phyloP scores from a whole-genome alignment of 371 early-diverging fungal genomes.

The Sporodiniella umbellata region DNA sequence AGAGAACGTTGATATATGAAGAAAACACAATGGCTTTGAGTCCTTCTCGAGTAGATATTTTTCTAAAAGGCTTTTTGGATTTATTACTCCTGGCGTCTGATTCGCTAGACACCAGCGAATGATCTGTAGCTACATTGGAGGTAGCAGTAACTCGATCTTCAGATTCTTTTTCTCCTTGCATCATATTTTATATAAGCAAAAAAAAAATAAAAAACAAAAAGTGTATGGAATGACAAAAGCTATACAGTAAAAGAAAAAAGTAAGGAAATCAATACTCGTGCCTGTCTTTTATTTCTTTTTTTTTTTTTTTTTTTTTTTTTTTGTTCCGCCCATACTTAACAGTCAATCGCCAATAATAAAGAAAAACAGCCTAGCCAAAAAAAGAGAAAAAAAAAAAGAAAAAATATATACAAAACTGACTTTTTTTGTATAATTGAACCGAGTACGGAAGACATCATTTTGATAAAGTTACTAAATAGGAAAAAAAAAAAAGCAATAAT shows the following conservation, averaged over 20 bases:
- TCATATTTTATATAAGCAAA: not conserved
- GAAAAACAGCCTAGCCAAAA: too few species aligned
- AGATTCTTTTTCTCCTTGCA: not conserved
- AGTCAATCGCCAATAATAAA: too few species aligned
- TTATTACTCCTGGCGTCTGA: not conserved
- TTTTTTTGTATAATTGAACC: not conserved
- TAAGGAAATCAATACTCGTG: too few species aligned
- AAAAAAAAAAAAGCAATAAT: too few species aligned
- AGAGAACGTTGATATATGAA: slow-evolving; percentile 62
- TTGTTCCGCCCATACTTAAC: too few species aligned
- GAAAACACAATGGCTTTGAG: slow-evolving; percentile 47
- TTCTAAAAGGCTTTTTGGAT: not conserved
- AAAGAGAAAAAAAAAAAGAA: not conserved
- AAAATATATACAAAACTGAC: not conserved
- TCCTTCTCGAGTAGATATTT: slow-evolving; percentile 22
- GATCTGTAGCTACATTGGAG: not conserved
- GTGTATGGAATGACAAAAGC: too few species aligned
- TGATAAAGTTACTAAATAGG: too few species aligned
- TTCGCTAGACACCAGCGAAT: not conserved
- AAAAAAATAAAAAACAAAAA: not conserved
- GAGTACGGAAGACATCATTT: too few species aligned
- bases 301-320: too few species aligned
- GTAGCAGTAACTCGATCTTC: not conserved
- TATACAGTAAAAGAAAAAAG: too few species aligned
- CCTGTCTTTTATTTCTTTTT: too few species aligned